Evolutionary conservation across 495 filamentous ascomycete species (phyloP).

Genomic region (Arthonia radiata): DNA sequence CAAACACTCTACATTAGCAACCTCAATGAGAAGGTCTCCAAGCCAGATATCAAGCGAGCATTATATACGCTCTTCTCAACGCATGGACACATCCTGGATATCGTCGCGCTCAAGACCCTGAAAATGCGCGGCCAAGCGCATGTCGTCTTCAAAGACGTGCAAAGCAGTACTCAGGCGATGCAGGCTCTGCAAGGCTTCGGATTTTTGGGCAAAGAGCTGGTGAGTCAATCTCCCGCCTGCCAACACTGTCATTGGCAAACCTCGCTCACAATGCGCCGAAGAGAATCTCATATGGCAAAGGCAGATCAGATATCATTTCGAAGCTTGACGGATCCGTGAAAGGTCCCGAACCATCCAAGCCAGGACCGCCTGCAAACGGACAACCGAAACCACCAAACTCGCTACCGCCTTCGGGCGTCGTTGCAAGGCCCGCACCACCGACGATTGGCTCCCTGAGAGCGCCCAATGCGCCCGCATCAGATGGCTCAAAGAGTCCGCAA

Average conservation of each 20-base stretch:
- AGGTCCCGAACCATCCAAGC: constrained; percentile 29
- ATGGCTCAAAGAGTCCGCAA: constrained; percentile 9
- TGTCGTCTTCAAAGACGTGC: constrained; percentile 67
- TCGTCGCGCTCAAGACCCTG: constrained; percentile 66
- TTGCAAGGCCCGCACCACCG: constrained; percentile 18
- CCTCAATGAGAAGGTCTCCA: constrained; percentile 63
- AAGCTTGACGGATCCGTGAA: constrained; percentile 80
- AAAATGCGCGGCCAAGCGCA: constrained; percentile 94
- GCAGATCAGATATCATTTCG: constrained; percentile 59
- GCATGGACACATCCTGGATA: constrained; percentile 78
- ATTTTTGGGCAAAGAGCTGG: constrained; percentile 71
- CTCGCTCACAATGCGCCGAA: constrained; percentile 12
- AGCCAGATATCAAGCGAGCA: constrained; percentile 53
- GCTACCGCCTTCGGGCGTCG: constrained; percentile 13
- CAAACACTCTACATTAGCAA: constrained; percentile 65
- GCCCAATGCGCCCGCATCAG: constrained; percentile 14
- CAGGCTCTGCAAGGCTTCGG: constrained; percentile 64
- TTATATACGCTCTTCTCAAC: constrained; percentile 88
- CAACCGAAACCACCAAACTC: constrained; percentile 7
- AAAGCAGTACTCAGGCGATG: constrained; percentile 74
- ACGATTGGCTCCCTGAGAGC: constrained; percentile 16
- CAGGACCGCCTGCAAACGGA: constrained; percentile 16
- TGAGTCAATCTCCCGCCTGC: constrained; percentile 17
- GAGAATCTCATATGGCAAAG: constrained; percentile 75
- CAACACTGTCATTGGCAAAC: constrained; percentile 1